Evolutionary conservation across 371 early-diverging fungal genomes (phyloP), one percentile per base, ranked within the genome.

Genomic region (Mucor piriformis): DNA sequence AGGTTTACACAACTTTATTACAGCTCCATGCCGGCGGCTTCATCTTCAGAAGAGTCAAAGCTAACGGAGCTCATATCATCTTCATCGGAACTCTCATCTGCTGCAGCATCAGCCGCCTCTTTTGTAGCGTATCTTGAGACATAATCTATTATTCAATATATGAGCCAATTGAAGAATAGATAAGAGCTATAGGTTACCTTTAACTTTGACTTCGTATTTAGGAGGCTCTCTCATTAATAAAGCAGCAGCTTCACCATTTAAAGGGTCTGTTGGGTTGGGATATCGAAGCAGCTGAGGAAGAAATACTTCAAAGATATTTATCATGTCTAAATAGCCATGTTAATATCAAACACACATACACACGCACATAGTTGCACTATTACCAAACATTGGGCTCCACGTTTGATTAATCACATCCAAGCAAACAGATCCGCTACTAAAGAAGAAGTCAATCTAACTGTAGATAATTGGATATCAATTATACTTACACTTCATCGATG

Each of bases 341-440:
- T 25, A 54, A 54, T 32, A 54, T 11, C 21, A 12, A 3, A 21
- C n/a, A 18, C n/a, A 20, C 4, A 42, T 5, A 13, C 20, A 11
- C 7, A 24, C 18, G 18, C 6, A 40, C 15, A 18, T 3, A 10
- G 15, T 16, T 16, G 12, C 4, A n/a, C 37, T 6, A 3, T 61
- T 84, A 94, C 96, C 98, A 81, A 95, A 98, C 97, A 98, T 97
- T 50, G 99, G 99, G 57, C 95, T 94, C 99, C 99, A 99, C 6
- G 98, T 96, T 79, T 99, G 99, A 82, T 99, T 99, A 69, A 99
- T 96, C 34, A 99, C 99, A 79, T 99, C 99, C 62, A 99, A 79
- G 73, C 99, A 99, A 32, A 99, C 97, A 6, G 96, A 95, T 21
- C 99, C 99, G 70, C 96, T 96, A 69, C 92, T 94, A 35, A 25